A percentile compares a stretch with the other conserved stretches of the same genome.
phyloP scores from a whole-genome alignment of 75 land plant species.

The Selaginella tamariscina region DNA sequence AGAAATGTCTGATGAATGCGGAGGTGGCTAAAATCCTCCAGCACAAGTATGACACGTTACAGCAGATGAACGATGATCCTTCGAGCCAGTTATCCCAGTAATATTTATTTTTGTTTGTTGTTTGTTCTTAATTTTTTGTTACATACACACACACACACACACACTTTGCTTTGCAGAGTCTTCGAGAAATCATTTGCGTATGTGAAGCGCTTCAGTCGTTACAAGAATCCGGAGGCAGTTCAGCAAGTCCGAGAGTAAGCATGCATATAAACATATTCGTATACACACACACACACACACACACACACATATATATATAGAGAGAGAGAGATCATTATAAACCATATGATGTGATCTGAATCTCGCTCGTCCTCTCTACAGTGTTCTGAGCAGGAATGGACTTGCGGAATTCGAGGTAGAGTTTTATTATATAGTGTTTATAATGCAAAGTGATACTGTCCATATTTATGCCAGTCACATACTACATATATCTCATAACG shows the following conservation, averaged over 20 bases:
- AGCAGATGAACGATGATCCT: slow-evolving; percentile 64
- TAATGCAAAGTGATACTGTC: not conserved
- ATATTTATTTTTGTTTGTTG: slow-evolving; percentile 16
- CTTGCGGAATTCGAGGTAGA: slow-evolving; percentile 85
- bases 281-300: not conserved
- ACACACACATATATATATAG: not conserved
- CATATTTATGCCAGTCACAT: not conserved
- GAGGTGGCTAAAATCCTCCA: slow-evolving; percentile 78
- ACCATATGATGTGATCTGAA: not conserved
- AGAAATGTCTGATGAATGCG: slow-evolving; percentile 80
- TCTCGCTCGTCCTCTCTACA: not conserved
- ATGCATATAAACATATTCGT: not conserved
- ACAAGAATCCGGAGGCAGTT: slow-evolving; percentile 83
- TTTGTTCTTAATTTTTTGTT: not conserved
- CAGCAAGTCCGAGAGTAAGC: slow-evolving; percentile 91
- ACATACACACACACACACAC: not conserved
- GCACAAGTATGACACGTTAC: slow-evolving; percentile 64
- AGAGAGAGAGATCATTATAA: not conserved
- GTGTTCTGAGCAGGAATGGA: slow-evolving; percentile 59
- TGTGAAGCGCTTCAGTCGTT: slow-evolving; percentile 90
- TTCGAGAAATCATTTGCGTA: slow-evolving; percentile 92
- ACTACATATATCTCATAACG: not conserved
- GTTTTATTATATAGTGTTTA: not conserved
- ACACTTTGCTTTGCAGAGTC: slow-evolving; percentile 36
- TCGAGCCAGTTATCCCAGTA: slow-evolving; percentile 76